Evolutionary conservation across 2,329 filamentous ascomycete genomes (phyloP).

Genomic region (Alternaria angustiovoidea): DNA sequence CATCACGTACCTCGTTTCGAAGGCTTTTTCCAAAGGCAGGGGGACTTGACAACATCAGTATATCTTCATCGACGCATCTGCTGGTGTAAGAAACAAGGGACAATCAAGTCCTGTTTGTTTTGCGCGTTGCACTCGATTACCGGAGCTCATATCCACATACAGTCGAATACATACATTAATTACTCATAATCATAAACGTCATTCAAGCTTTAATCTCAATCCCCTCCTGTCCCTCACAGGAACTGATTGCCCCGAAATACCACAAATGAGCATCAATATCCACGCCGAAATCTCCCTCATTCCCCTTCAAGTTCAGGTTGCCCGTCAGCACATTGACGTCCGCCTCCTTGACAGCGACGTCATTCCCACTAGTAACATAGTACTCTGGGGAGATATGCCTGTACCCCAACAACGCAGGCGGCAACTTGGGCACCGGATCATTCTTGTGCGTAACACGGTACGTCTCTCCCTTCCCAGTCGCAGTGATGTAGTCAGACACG

Average conservation of each 20-base stretch:
- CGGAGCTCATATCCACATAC: too few species aligned
- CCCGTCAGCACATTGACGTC: slow-evolving; percentile 37
- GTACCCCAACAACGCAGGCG: slow-evolving; percentile 68
- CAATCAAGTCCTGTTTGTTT: too few species aligned
- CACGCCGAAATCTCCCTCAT: slow-evolving; percentile 38
- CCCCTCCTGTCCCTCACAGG: slow-evolving; percentile 38
- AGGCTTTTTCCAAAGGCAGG: too few species aligned
- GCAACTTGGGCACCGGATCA: slow-evolving; percentile 74
- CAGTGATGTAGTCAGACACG: slow-evolving; percentile 63
- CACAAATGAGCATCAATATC: slow-evolving; percentile 44
- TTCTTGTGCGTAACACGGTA: slow-evolving; percentile 72
- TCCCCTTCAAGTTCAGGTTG: slow-evolving; percentile 34
- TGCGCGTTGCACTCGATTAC: too few species aligned
- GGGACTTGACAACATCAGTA: too few species aligned
- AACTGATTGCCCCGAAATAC: slow-evolving; percentile 49
- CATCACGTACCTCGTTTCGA: too few species aligned
- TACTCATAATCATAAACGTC: background rate
- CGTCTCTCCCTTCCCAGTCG: slow-evolving; percentile 60
- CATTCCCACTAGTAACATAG: slow-evolving; percentile 52
- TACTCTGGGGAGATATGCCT: slow-evolving; percentile 75
- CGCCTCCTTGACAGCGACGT: slow-evolving; percentile 22
- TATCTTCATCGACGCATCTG: too few species aligned
- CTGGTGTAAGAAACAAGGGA: too few species aligned
- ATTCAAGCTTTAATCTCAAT: slow-evolving; percentile 34
- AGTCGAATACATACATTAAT: too few species aligned